A percentile compares a stretch with the other conserved stretches of the same genome.
phyloP scores from a whole-genome alignment of 805 yeast species.

The Cyberlindnera subsufficiens region DNA sequence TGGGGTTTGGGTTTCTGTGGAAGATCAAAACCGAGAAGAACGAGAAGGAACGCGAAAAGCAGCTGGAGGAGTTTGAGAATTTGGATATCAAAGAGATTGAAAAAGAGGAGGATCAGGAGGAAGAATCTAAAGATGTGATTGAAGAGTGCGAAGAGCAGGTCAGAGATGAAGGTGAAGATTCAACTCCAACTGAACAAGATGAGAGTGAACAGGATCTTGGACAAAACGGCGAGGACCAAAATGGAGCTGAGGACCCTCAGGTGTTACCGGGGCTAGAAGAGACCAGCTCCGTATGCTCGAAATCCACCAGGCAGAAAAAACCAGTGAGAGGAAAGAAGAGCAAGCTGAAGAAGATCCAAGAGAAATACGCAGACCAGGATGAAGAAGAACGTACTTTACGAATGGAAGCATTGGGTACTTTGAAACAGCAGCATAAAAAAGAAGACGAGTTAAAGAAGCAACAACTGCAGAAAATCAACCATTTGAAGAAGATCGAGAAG shows the following conservation, averaged over 20 bases:
- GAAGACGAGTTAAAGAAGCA: constrained; percentile 31
- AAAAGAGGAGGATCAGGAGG: constrained; percentile 5
- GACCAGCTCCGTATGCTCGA: constrained; percentile 2
- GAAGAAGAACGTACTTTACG: constrained; percentile 75
- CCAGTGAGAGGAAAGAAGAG: constrained; percentile 80
- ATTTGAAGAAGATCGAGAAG: constrained; percentile 28
- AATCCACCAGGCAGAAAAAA: constrained; percentile 19
- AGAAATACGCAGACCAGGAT: constrained; percentile 87
- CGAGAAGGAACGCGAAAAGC: constrained; percentile 27
- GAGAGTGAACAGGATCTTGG: constrained; percentile 12
- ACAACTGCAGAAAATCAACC: constrained; percentile 27
- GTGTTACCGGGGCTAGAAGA: constrained; percentile 5
- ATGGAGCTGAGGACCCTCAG: constrained; percentile 9
- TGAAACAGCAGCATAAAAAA: constrained; percentile 47
- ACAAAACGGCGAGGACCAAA: background rate
- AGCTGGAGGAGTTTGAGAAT: constrained; percentile 17
- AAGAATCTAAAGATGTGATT: constrained; percentile 16
- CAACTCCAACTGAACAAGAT: background rate
- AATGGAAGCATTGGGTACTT: constrained; percentile 79
- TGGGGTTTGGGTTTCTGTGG: constrained; percentile 88
- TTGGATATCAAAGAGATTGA: constrained; percentile 11
- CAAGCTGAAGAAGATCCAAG: constrained; percentile 73
- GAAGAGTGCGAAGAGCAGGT: constrained; percentile 10
- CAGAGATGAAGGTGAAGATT: constrained; percentile 2
- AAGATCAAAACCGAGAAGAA: constrained; percentile 54